Evolutionary conservation across 352 stramenopile species (phyloP), one percentile per base, ranked within the genome.

Genomic region (Globisporangium canariense): DNA sequence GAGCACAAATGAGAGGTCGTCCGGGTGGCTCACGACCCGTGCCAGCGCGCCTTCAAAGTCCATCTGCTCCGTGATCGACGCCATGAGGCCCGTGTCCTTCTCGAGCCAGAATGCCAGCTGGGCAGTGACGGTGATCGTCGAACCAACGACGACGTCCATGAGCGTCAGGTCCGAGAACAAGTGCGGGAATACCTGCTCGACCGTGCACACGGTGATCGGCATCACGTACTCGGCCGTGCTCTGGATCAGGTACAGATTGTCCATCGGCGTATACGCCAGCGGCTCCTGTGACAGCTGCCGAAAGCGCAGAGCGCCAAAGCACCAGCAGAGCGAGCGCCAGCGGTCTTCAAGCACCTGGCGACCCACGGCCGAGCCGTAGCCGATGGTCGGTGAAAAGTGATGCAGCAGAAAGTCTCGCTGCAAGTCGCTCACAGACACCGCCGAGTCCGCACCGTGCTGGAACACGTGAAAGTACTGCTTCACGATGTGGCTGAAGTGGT

Each of bases 31-130:
- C 62, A 63, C 32, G 6, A 67, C 20, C 32, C 60, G 52, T 13
- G 62, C 62, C 13, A 67, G 52, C 11, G 62, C 52, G 2, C 41
- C 36, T 41, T 45, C 53, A 47, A 67, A 62, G 25, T 67, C 32
- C 62, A 67, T 67, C 20, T 46, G 28, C 43, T 67, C 62, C n/a
- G 40, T 56, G 30, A 67, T 60, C 14, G 43, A 60, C 20, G 51
- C 52, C 30, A 67, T 46, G 2, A 34, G 53, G 8, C 62, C 62
- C 0, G 62, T 57, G 22, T 58, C 57, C 18, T 50, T 67, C 30
- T 67, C 62, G 34, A 67, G 32, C 30, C 54, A 60, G 40, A 60
- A 60, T 5, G 54, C 49, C n/a, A 60, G 54, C 54, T 60, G 54
- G 4, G 54, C 54, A 0, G 16, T 20, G n/a, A 60, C 54, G 1